A percentile compares a stretch with the other conserved stretches of the same genome.
Conservation (phyloP, 2,329 filamentous ascomycete genomes). For the Colletotrichum somersetense region DNA sequence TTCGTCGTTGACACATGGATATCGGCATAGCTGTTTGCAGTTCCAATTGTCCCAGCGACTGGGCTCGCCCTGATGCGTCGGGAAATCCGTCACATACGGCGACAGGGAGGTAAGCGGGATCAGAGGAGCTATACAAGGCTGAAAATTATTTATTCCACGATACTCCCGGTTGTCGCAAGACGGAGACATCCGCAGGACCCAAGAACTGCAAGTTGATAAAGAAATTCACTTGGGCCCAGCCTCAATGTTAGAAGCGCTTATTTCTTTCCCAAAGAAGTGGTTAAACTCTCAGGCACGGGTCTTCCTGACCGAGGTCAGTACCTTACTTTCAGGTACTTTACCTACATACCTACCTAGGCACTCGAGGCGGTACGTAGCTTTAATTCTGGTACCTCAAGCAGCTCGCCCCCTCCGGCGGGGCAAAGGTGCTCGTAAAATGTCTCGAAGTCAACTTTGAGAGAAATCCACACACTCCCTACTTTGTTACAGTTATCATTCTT, state of each 20-base stretch:
- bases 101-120: background rate
- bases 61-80: background rate
- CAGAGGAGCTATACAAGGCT: background rate
- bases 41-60: background rate
- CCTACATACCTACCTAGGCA: too few species aligned
- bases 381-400: slow-evolving; percentile 3
- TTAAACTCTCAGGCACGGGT: background rate
- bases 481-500: background rate
- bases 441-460: background rate
- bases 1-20: background rate
- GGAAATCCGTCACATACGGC: background rate
- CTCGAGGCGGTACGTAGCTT: slow-evolving; percentile 27
- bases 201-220: background rate
- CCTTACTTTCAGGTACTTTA: background rate
- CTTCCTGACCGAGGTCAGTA: background rate
- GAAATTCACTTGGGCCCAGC: background rate
- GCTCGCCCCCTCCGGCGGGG: slow-evolving; percentile 17
- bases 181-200: background rate
- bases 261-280: background rate
- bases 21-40: background rate
- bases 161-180: background rate
- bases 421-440: background rate
- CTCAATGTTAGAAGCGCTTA: background rate
- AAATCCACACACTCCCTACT: background rate
- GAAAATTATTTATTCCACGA: background rate